These are phyloP conservation scores for Penicillium bovifimosum DNA, from an alignment of 495 filamentous ascomycete genomes.

Conservation along the genomic window DNA sequence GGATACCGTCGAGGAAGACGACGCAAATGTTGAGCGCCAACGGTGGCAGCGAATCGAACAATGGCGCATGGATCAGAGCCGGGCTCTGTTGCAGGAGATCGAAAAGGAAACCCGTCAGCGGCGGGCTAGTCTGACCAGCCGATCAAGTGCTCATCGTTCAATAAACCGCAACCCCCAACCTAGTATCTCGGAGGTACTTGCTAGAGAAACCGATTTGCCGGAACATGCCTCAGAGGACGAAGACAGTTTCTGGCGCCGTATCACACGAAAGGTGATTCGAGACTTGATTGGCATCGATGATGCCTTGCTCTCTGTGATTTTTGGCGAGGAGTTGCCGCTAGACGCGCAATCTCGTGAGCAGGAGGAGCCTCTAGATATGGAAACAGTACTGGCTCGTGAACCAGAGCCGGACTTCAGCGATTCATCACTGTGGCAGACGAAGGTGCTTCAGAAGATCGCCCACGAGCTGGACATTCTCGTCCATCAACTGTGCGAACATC, in stretches of 20 bases:
- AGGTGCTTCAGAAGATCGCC: conserved; percentile 75
- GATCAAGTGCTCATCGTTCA: conserved; percentile 27
- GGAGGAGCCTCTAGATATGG: conserved; percentile 21
- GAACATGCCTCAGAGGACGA: conserved; percentile 26
- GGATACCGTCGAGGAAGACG: conserved; percentile 60
- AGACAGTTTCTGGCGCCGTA: conserved; percentile 71
- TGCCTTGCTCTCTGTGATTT: conserved; percentile 71
- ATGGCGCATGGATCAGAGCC: conserved; percentile 90
- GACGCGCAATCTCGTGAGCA: conserved; percentile 5
- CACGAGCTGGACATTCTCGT: conserved; percentile 80
- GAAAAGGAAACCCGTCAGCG: conserved; percentile 72
- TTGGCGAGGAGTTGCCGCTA: conserved; percentile 71
- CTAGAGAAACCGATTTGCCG: conserved; percentile 14
- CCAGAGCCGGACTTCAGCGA: conserved; percentile 32
- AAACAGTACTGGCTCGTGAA: conserved; percentile 32
- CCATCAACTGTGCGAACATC: conserved; percentile 72
- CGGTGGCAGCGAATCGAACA: conserved; percentile 77
- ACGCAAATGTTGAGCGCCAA: conserved; percentile 52
- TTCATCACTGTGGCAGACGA: conserved; percentile 64
- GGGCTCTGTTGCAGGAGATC: conserved; percentile 78
- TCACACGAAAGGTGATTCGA: conserved; percentile 79
- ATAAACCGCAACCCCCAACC: conserved; percentile 15
- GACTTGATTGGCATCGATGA: conserved; percentile 93
- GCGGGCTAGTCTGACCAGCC: conserved; percentile 31
- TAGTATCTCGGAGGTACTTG: conserved; percentile 19